Percentiles rank a stretch among this genome's conserved stretches.
phyloP scores from a whole-genome alignment of 805 yeast species.

The Hanseniaspora lindneri region DNA sequence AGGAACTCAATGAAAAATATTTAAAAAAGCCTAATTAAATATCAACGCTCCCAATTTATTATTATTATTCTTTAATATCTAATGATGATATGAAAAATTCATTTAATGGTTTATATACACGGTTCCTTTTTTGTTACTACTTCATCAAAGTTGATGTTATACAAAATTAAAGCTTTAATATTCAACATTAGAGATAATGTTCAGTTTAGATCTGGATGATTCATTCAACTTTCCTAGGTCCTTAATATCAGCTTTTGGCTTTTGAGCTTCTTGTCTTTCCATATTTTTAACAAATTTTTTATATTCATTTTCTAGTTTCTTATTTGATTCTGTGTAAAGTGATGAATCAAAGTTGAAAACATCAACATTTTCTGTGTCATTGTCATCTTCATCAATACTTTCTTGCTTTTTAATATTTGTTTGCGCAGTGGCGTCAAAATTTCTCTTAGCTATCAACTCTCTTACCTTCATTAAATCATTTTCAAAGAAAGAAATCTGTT shows the following conservation, averaged over 20 bases:
- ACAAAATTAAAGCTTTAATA: not conserved
- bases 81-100: slow-evolving; percentile 63
- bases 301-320: slow-evolving; percentile 20
- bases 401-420: not conserved
- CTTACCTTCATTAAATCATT: slow-evolving; percentile 12
- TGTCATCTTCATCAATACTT: not conserved
- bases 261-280: not conserved
- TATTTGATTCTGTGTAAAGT: not conserved
- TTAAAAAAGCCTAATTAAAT: not conserved
- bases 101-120: slow-evolving; percentile 8
- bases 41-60: too few relatives aligned
- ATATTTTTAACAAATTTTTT: slow-evolving; percentile 18
- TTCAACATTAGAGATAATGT: slow-evolving; percentile 2
- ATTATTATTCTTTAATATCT: too few relatives aligned
- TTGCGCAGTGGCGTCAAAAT: slow-evolving; percentile 1
- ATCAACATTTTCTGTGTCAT: not conserved
- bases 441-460: slow-evolving; percentile 3
- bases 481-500: slow-evolving; percentile 3
- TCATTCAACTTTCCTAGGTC: slow-evolving; percentile 6
- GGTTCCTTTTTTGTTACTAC: not conserved
- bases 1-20: slow-evolving; percentile 60
- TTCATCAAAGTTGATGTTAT: too few relatives aligned
- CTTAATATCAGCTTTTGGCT: not conserved
- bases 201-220: not conserved
- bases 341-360: not conserved